Conservation (phyloP, 768 basidiomycete genomes). For the Cystofilobasidium macerans region DNA sequence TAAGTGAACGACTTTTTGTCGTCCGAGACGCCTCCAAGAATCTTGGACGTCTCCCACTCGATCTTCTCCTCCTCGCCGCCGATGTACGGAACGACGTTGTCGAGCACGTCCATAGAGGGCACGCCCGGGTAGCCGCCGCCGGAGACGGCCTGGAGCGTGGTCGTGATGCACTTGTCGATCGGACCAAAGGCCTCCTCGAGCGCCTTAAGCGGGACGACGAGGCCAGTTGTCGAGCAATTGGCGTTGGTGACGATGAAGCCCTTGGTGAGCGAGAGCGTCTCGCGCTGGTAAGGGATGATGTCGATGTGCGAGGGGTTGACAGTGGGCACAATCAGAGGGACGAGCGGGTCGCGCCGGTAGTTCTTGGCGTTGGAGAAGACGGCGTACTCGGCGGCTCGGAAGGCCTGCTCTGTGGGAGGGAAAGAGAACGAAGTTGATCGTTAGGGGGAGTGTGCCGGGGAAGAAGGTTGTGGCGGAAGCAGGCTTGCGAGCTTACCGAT, state of each 20-base stretch:
- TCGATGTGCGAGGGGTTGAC: constrained; percentile 78
- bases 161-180: constrained; percentile 79
- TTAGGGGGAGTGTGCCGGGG: not conserved
- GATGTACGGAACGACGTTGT: constrained; percentile 93
- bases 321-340: constrained; percentile 91
- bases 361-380: constrained; percentile 98
- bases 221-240: constrained; percentile 92
- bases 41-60: constrained; percentile 97
- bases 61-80: constrained; percentile 87
- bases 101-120: constrained; percentile 74
- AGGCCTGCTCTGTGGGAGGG: constrained; percentile 60
- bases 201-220: constrained; percentile 80
- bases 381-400: constrained; percentile 73
- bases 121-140: constrained; percentile 98
- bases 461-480: too few species aligned
- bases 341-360: constrained; percentile 77
- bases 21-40: constrained; percentile 67
- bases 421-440: not conserved
- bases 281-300: constrained; percentile 72
- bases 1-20: constrained; percentile 63
- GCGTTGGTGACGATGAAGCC: constrained; percentile 98
- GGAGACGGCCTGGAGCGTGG: constrained; percentile 95
- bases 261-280: constrained; percentile 49
- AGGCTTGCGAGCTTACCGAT: constrained; percentile 55
- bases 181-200: constrained; percentile 86